These are phyloP conservation scores for Emericellopsis atlantica DNA, from an alignment of 2,329 filamentous ascomycete genomes.

Conservation along the genomic window DNA sequence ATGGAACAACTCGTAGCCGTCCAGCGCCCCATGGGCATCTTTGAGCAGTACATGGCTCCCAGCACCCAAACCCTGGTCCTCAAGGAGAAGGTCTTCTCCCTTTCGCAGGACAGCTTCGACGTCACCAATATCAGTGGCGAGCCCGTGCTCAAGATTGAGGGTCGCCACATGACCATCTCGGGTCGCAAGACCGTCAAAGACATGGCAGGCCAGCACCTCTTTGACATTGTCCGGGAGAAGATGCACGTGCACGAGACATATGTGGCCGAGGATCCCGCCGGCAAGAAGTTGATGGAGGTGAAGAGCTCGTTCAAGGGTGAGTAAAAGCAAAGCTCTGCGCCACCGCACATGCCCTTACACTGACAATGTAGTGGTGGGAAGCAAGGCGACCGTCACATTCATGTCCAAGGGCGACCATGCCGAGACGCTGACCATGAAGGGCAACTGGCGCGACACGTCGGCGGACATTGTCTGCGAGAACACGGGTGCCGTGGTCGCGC, in stretches of 20 bases:
- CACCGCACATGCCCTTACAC: conserved; percentile 1
- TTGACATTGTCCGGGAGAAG: conserved; percentile 42
- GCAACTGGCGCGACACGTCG: conserved; percentile 43
- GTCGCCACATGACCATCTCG: conserved; percentile 37
- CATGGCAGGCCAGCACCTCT: conserved; percentile 38
- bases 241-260: conserved; percentile 38
- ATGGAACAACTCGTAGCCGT: conserved; percentile 13
- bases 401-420: conserved; percentile 28
- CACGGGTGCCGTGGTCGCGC: conserved; percentile 37
- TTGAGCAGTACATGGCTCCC: conserved; percentile 21
- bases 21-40: conserved; percentile 23
- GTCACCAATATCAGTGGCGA: conserved; percentile 41
- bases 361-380: conserved; percentile 29
- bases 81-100: conserved; percentile 48
- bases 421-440: conserved; percentile 42
- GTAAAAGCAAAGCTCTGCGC: conserved; percentile 12
- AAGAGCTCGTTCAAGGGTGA: conserved; percentile 40
- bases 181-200: conserved; percentile 44
- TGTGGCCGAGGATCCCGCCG: conserved; percentile 29
- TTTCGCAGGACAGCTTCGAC: conserved; percentile 52
- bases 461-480: conserved; percentile 44
- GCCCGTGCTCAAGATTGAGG: conserved; percentile 42
- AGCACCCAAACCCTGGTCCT: conserved; percentile 38
- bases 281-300: conserved; percentile 38
- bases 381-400: conserved; percentile 45